Conservation (phyloP, 176 grass and related monocot genomes). For the Aegilops sharonensis region DNA sequence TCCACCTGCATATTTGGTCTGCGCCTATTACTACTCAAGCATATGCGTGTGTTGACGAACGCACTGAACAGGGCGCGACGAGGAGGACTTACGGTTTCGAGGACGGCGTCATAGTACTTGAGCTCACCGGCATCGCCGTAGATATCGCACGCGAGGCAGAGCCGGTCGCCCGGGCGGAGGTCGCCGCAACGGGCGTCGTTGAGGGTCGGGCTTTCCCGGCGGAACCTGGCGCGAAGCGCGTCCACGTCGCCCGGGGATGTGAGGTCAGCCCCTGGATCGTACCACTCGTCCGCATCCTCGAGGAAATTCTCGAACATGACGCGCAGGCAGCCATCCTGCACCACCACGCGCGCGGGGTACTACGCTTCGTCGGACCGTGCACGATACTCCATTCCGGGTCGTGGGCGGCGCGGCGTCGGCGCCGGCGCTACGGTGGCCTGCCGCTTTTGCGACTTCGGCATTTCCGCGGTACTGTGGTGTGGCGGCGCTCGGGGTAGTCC, state of each 20-base stretch:
- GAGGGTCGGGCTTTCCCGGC: not conserved
- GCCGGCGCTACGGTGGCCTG: not conserved
- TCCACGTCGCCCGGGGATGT: not conserved
- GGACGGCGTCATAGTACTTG: constrained; percentile 40
- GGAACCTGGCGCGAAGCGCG: constrained; percentile 38
- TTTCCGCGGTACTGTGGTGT: not conserved
- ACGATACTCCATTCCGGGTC: constrained; percentile 22
- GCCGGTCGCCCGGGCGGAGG: constrained; percentile 13
- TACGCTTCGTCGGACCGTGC: constrained; percentile 29
- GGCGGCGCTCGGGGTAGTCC: not conserved
- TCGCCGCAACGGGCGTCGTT: constrained; percentile 38
- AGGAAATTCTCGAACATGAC: constrained; percentile 45
- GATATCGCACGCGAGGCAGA: constrained; percentile 38
- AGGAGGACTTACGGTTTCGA: constrained; percentile 23
- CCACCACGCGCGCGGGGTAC: constrained; percentile 33
- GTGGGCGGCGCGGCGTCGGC: not conserved
- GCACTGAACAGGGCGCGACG: not conserved
- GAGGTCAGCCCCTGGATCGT: not conserved
- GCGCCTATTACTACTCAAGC: not conserved
- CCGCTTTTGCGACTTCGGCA: not conserved
- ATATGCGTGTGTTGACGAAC: not conserved
- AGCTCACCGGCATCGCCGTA: not conserved
- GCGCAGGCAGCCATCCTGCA: constrained; percentile 33
- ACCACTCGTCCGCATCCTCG: constrained; percentile 42
- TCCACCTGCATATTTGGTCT: not conserved